These are phyloP conservation scores for Hyphodiscus hymeniophilus DNA, from an alignment of 495 filamentous ascomycete species.

Conservation along the genomic window DNA sequence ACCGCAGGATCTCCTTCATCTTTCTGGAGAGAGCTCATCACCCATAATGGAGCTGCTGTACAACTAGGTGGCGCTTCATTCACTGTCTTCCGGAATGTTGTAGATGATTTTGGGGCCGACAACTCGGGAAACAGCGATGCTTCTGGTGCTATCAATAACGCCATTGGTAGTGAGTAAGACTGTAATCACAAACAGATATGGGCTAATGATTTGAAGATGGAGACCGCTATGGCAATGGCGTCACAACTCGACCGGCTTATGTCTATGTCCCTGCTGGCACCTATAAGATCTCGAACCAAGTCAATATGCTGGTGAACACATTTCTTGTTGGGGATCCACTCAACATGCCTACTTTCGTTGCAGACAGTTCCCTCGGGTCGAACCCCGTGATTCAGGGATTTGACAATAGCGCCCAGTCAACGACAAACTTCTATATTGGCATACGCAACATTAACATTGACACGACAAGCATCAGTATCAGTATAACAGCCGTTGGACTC, in stretches of 20 bases:
- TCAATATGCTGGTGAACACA: constrained; percentile 40
- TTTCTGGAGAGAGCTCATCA: too few species aligned
- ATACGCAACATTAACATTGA: constrained; percentile 54
- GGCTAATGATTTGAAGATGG: too few species aligned
- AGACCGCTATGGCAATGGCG: constrained; percentile 22
- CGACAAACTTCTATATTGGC: constrained; percentile 47
- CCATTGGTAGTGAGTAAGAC: too few species aligned
- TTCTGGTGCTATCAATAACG: too few species aligned
- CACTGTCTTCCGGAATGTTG: too few species aligned
- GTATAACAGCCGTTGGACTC: constrained; percentile 28
- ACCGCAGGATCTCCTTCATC: too few species aligned
- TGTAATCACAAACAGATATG: too few species aligned
- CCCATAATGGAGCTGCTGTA: too few species aligned
- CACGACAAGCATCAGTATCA: constrained; percentile 30
- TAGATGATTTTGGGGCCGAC: too few species aligned
- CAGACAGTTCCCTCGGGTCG: constrained; percentile 46
- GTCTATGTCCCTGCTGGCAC: constrained; percentile 37
- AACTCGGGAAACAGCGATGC: too few species aligned
- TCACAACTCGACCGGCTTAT: constrained; percentile 33
- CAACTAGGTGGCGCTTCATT: too few species aligned
- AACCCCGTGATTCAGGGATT: constrained; percentile 42
- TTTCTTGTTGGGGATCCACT: constrained; percentile 32
- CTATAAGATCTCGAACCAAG: constrained; percentile 41
- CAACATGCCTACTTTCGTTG: constrained; percentile 67
- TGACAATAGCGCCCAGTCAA: constrained; percentile 47